Percentiles rank a stretch among this genome's conserved stretches.
Conservation (phyloP, 2,329 filamentous ascomycete species). For the Colletotrichum tabaci region DNA sequence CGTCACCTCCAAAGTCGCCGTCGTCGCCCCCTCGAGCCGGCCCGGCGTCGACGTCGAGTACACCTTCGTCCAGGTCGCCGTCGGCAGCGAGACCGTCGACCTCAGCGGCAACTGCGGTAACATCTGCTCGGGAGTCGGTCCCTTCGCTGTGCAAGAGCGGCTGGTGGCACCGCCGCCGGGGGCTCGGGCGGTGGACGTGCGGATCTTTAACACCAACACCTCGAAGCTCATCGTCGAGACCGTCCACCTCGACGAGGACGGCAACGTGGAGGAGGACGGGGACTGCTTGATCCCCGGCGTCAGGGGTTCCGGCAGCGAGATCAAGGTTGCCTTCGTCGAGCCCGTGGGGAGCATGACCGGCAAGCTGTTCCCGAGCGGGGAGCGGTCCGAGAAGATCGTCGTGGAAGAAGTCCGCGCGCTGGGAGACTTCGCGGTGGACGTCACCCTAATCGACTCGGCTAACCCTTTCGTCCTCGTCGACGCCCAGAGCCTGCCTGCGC, state of each 20-base stretch:
- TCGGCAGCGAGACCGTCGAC: slow-evolving; percentile 69
- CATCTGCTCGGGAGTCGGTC: slow-evolving; percentile 72
- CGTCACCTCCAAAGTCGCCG: slow-evolving; percentile 73
- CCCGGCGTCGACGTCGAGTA: slow-evolving; percentile 71
- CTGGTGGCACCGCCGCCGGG: slow-evolving; percentile 48
- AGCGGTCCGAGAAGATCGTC: slow-evolving; percentile 60
- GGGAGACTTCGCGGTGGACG: slow-evolving; percentile 49
- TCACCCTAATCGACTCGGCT: slow-evolving; percentile 54
- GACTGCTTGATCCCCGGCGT: slow-evolving; percentile 73
- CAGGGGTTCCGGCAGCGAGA: slow-evolving; percentile 64
- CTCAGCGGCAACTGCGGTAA: slow-evolving; percentile 75
- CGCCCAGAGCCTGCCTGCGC: slow-evolving; percentile 60
- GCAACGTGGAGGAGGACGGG: slow-evolving; percentile 63
- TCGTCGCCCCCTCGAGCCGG: slow-evolving; percentile 60
- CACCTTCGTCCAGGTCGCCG: slow-evolving; percentile 74
- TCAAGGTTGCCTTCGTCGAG: slow-evolving; percentile 71
- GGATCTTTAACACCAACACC: slow-evolving; percentile 76
- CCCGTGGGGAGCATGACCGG: slow-evolving; percentile 74
- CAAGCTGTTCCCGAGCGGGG: slow-evolving; percentile 70
- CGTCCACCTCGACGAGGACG: slow-evolving; percentile 63
- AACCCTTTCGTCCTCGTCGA: slow-evolving; percentile 66
- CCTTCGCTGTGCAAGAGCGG: slow-evolving; percentile 70
- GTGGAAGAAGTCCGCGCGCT: slow-evolving; percentile 51
- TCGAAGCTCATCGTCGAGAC: slow-evolving; percentile 68
- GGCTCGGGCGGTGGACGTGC: slow-evolving; percentile 41